Conservation (phyloP, 768 basidiomycete genomes). For the Gloeostereum incarnatum region DNA sequence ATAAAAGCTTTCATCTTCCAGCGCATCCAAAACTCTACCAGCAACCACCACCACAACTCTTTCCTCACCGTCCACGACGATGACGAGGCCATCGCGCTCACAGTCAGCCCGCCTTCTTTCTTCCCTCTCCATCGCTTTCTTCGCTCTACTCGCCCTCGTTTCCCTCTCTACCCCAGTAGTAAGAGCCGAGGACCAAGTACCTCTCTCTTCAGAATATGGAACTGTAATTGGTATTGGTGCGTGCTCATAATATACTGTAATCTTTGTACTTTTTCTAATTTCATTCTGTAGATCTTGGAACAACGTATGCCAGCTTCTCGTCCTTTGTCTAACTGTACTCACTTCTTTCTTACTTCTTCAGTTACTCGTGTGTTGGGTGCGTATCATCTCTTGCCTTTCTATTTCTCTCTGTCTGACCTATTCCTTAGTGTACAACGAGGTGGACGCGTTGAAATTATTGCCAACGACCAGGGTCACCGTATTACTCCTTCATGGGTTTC, state of each 20-base stretch:
- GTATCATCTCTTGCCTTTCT: conserved; percentile 15
- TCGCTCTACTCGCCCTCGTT: conserved; percentile 64
- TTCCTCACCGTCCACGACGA: no score
- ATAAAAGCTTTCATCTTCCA: no score
- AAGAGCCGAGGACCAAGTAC: conserved; percentile 65
- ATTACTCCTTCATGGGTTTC: conserved; percentile 86
- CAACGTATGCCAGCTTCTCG: conserved; percentile 44
- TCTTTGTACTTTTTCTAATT: conserved; percentile 2
- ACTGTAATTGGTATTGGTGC: conserved; percentile 89
- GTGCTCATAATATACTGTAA: conserved; percentile 14
- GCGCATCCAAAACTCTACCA: no score
- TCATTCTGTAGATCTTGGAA: conserved; percentile 67
- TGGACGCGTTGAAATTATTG: conserved; percentile 84
- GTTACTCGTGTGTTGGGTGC: conserved; percentile 94
- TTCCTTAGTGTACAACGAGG: conserved; percentile 63
- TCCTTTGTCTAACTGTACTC: neutral
- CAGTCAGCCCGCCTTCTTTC: conserved; percentile 47
- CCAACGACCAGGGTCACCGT: conserved; percentile 85
- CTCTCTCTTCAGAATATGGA: conserved; percentile 68
- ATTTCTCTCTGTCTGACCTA: conserved; percentile 1
- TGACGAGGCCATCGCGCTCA: conserved; percentile 52
- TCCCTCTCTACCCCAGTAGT: conserved; percentile 58
- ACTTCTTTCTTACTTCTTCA: no score
- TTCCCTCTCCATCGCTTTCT: conserved; percentile 48
- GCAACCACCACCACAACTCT: no score